Evolutionary conservation across 345 rosid genomes (phyloP).

Genomic region (Lumnitzera racemosa): DNA sequence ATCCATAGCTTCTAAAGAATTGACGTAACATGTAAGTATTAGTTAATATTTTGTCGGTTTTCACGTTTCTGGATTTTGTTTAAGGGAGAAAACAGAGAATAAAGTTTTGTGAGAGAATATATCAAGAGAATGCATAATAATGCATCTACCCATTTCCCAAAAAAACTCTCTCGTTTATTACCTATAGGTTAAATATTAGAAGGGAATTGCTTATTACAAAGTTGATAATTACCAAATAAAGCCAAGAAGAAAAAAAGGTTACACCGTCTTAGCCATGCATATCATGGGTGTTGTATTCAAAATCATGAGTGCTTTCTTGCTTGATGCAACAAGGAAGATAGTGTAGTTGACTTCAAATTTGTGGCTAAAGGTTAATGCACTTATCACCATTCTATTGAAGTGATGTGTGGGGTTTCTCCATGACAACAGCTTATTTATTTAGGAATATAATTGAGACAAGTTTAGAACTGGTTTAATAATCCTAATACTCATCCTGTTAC

Average conservation of each 20-base stretch:
- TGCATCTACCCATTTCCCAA: too few relatives aligned
- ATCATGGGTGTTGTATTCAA: conserved; percentile 13
- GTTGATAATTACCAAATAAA: background rate
- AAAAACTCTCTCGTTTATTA: too few relatives aligned
- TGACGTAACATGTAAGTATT: too few relatives aligned
- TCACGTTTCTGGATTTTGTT: too few relatives aligned
- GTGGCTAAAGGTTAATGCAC: conserved; percentile 21
- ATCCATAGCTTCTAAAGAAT: too few relatives aligned
- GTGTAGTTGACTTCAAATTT: conserved; percentile 34
- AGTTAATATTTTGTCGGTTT: too few relatives aligned
- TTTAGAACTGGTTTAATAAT: background rate
- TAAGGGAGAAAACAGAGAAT: too few relatives aligned
- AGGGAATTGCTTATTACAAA: background rate
- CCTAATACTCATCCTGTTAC: too few relatives aligned
- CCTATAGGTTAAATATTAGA: background rate
- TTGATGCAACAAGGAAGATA: conserved; percentile 7
- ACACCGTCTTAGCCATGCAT: conserved; percentile 25
- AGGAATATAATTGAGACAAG: too few relatives aligned
- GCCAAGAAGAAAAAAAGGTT: too few relatives aligned
- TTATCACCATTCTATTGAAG: conserved; percentile 33
- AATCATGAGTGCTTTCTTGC: conserved; percentile 2
- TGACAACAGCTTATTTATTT: conserved; percentile 6
- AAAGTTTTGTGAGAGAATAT: too few relatives aligned
- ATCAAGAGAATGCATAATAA: too few relatives aligned
- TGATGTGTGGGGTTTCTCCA: conserved; percentile 36